These are phyloP conservation scores for Candida loeiensis DNA, from an alignment of 805 yeast species.

Conservation along the genomic window DNA sequence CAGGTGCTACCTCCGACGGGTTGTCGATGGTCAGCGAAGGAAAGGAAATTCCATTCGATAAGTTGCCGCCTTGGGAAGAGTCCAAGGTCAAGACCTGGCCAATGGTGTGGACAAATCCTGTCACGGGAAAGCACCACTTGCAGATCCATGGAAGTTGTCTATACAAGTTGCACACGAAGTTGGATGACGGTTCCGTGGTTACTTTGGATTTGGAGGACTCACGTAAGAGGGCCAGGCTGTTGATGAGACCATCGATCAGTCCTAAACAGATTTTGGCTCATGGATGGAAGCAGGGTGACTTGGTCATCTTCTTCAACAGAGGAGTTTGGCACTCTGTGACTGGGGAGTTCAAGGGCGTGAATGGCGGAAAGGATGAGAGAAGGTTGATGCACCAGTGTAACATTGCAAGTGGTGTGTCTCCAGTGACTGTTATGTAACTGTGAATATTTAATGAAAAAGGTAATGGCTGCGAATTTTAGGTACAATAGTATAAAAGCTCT, in stretches of 20 bases:
- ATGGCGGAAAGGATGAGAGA: conserved; percentile 58
- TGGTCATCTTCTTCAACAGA: conserved; percentile 81
- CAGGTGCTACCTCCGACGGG: conserved; percentile 82
- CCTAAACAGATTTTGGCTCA: conserved; percentile 76
- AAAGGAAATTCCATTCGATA: conserved; percentile 60
- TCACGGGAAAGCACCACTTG: conserved; percentile 75
- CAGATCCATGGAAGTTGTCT: conserved; percentile 91
- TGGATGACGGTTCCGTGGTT: conserved; percentile 47
- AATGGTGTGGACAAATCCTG: conserved; percentile 89
- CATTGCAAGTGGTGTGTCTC: conserved; percentile 78
- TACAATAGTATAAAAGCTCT: too few relatives aligned
- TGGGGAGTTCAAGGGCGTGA: conserved; percentile 64
- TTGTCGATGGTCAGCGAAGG: conserved; percentile 81
- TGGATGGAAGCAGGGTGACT: conserved; percentile 78
- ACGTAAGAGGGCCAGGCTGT: conserved; percentile 61
- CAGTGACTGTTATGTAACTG: conserved; percentile 25
- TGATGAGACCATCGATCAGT: conserved; percentile 83
- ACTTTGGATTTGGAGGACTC: conserved; percentile 66
- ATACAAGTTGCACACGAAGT: conserved; percentile 52
- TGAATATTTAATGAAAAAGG: neutral
- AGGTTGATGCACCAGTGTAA: conserved; percentile 93
- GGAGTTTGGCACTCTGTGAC: conserved; percentile 93
- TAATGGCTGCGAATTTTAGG: neutral
- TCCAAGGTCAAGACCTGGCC: conserved; percentile 75
- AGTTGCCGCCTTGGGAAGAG: conserved; percentile 82